These are phyloP conservation scores for Lepidium didymum DNA, from an alignment of 345 rosid genomes.

Conservation along the genomic window DNA sequence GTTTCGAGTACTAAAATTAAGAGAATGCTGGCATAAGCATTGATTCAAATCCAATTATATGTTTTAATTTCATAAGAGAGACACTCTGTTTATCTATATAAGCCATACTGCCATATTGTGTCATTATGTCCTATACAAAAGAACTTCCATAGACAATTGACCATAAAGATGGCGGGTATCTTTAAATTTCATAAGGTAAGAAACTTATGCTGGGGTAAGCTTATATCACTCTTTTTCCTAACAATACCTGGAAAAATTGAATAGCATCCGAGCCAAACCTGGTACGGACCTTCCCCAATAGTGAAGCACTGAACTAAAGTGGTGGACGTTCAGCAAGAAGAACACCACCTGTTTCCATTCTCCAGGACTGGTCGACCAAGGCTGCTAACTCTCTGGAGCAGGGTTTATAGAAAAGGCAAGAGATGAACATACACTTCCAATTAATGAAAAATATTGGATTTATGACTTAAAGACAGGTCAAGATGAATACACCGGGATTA, in stretches of 20 bases:
- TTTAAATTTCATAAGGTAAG: constrained; percentile 3
- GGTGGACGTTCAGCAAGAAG: constrained; percentile 49
- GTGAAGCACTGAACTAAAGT: constrained; percentile 25
- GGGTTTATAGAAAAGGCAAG: neutral
- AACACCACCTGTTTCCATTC: constrained; percentile 87
- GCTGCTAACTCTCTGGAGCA: constrained; percentile 56
- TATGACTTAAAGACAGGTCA: neutral
- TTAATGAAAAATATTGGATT: neutral
- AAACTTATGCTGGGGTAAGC: neutral
- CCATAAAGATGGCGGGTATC: neutral
- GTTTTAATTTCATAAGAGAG: neutral
- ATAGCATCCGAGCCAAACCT: constrained; percentile 28
- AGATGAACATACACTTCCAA: neutral
- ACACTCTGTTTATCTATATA: neutral
- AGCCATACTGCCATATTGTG: neutral
- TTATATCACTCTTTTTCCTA: constrained; percentile 1
- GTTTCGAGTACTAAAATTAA: neutral
- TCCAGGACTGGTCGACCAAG: constrained; percentile 84
- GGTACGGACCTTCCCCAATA: neutral
- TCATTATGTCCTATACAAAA: neutral
- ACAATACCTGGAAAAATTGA: neutral
- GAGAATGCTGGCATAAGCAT: neutral
- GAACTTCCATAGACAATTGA: neutral
- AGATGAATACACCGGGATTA: neutral
- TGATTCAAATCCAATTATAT: neutral